Evolutionary conservation across 768 basidiomycete genomes (phyloP), one percentile per base, ranked within the genome.

Genomic region (Rhodotorula graminis): DNA sequence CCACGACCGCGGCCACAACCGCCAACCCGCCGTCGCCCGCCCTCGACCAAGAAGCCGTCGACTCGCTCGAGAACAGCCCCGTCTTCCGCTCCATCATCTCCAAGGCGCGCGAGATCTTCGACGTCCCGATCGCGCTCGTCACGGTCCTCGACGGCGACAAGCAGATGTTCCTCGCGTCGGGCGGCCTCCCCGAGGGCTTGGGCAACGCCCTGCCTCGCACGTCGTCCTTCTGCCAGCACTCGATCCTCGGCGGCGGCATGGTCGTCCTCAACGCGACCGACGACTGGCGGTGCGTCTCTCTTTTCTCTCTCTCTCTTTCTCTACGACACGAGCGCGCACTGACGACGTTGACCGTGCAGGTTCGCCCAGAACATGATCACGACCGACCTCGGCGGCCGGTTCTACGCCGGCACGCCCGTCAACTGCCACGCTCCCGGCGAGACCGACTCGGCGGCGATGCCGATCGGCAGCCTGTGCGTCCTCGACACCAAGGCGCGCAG

Each of bases 381-480:
- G 8, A 62, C 46, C 21, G 47, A n/a, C 0, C 67, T 75, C 49
- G 70, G 70, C 12, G 75, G 72, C n/a, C 69, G 75, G 18, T 78
- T 78, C 65, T 78, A 78, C 49, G 77, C 77, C 40, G 77, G 29
- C 25, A n/a, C 25, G 27, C 60, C 60, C 18, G 44, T 61, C n/a
- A 44, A 46, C 15, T 31, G 59, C 8, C 64, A 67, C n/a, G 76
- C 70, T 6, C 74, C 72, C 1, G 47, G 57, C 27, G 62, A 55
- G n/a, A 15, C 53, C 11, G 53, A n/a, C 29, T 29, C 29, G 53
- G 27, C 53, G 3, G 29, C 27, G 2, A 18, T 77, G 29, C 50
- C 76, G 6, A 70, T 79, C 47, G 78, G 78, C 2, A 70, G 76
- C 0, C 70, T 79, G 12, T 79, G 78, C 63, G 61, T 79, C 5